These are phyloP conservation scores for Schrenkiella parvula DNA, from an alignment of 345 rosid species.

Conservation along the genomic window DNA sequence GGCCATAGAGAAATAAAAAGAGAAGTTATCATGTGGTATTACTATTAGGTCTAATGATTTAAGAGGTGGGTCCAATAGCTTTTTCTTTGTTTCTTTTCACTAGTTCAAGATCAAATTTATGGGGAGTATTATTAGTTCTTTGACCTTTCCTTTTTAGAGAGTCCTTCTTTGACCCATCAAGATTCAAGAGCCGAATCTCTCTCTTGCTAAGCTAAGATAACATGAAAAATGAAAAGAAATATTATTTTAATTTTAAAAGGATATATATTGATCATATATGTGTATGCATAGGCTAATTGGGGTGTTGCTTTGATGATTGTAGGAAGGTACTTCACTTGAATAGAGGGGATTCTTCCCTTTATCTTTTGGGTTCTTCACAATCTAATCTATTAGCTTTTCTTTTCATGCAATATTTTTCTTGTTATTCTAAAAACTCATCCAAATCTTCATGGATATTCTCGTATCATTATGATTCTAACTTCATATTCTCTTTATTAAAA, in stretches of 20 bases:
- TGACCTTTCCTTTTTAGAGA: conserved; percentile 39
- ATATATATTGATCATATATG: background rate
- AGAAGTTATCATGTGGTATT: conserved; percentile 19
- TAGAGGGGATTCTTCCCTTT: conserved; percentile 32
- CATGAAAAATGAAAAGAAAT: background rate
- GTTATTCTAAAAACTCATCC: conserved; percentile 27
- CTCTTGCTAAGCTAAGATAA: conserved; percentile 29
- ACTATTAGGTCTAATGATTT: conserved; percentile 35
- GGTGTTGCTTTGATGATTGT: conserved; percentile 33
- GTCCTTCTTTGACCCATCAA: conserved; percentile 37
- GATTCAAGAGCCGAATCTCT: conserved; percentile 26
- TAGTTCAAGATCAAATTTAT: conserved; percentile 37
- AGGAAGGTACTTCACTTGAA: conserved; percentile 33
- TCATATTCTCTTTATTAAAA: conserved; percentile 30
- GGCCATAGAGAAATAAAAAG: background rate
- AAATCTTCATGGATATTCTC: conserved; percentile 38
- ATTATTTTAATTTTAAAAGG: background rate
- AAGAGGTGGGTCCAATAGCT: conserved; percentile 37
- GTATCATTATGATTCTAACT: conserved; percentile 25
- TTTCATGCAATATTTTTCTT: conserved; percentile 37
- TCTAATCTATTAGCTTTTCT: conserved; percentile 34
- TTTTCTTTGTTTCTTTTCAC: conserved; percentile 37
- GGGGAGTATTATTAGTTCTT: conserved; percentile 41
- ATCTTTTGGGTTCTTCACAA: conserved; percentile 35
- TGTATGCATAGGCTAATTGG: conserved; percentile 20